These are phyloP conservation scores for Cytospora leucostoma DNA, from an alignment of 2,329 filamentous ascomycete species.

Conservation along the genomic window DNA sequence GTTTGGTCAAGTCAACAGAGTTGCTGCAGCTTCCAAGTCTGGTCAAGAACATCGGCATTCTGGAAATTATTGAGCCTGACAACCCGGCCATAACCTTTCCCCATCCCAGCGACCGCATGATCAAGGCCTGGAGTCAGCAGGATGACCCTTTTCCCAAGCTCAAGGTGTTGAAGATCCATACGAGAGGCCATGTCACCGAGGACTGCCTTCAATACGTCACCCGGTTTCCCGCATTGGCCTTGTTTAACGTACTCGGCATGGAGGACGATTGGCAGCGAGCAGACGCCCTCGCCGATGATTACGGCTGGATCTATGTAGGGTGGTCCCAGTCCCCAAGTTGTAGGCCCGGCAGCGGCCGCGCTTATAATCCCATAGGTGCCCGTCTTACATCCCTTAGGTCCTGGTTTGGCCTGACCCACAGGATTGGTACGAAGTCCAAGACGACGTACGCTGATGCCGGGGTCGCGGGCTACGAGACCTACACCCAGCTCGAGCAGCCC, in stretches of 20 bases:
- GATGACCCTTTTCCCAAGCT: constrained; percentile 17
- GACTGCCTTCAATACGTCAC: constrained; percentile 13
- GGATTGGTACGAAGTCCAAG: background rate
- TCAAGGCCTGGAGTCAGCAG: constrained; percentile 16
- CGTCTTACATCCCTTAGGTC: background rate
- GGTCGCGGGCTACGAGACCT: background rate
- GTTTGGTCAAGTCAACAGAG: constrained; percentile 11
- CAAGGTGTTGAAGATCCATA: constrained; percentile 8
- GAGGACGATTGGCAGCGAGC: background rate
- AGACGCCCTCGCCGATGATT: background rate
- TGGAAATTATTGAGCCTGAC: constrained; percentile 20
- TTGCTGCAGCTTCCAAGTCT: constrained; percentile 15
- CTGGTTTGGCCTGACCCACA: background rate
- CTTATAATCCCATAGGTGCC: background rate
- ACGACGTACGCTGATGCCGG: background rate
- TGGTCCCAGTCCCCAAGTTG: background rate
- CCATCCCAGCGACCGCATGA: constrained; percentile 9
- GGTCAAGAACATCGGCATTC: constrained; percentile 20
- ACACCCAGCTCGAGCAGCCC: constrained; percentile 5
- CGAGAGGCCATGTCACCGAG: constrained; percentile 2
- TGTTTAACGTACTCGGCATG: constrained; percentile 5
- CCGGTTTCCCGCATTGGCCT: constrained; percentile 11
- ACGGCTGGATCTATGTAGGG: constrained; percentile 9
- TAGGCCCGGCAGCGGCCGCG: background rate
- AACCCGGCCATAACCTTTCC: background rate